These are phyloP conservation scores for Tritrichomonas musculus DNA, from an alignment of 208 protist species.

Conservation along the genomic window DNA sequence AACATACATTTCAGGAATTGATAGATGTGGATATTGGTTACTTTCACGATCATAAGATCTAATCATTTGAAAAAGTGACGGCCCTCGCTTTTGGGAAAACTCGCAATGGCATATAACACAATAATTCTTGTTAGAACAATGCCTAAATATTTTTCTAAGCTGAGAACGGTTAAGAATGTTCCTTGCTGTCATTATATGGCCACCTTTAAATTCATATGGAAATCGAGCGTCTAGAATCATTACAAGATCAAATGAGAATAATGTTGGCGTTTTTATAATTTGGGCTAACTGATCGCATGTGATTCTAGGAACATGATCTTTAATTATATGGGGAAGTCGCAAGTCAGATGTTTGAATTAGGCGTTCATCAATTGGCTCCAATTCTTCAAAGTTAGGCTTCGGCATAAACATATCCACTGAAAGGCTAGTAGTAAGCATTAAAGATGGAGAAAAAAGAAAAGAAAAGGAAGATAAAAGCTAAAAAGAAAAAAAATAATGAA, in stretches of 20 bases:
- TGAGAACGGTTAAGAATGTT: neutral
- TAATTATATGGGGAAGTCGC: too few species aligned
- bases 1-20: neutral
- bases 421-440: too few species aligned
- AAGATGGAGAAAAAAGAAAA: too few species aligned
- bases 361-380: too few species aligned
- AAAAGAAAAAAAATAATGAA: too few species aligned
- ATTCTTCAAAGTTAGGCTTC: too few species aligned
- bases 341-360: too few species aligned
- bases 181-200: constrained; percentile 26
- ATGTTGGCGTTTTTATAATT: too few species aligned
- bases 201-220: constrained; percentile 41
- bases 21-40: constrained; percentile 9
- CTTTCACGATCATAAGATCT: neutral
- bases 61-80: neutral
- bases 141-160: neutral
- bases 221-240: constrained; percentile 35
- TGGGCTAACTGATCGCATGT: too few species aligned
- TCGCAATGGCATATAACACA: neutral
- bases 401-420: too few species aligned
- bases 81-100: neutral
- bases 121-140: neutral
- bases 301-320: too few species aligned
- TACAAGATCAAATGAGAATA: neutral
- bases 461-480: too few species aligned